phyloP scores from a whole-genome alignment of 257 asterid genomes.

The Ballota nigra region DNA sequence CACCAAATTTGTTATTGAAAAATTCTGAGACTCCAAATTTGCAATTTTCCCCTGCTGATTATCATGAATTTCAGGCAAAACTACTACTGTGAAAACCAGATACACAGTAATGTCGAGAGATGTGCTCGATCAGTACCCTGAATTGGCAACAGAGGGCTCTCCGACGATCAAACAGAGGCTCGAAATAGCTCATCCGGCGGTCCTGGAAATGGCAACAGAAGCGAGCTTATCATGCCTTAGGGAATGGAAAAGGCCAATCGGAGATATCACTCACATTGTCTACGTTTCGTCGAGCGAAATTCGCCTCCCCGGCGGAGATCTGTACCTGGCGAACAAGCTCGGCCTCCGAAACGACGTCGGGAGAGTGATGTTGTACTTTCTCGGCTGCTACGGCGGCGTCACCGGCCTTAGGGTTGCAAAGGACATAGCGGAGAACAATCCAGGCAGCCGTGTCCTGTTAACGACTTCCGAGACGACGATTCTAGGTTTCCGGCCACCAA shows the following conservation, averaged over 20 bases:
- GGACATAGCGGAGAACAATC: conserved; percentile 92
- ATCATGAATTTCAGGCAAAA: conserved; percentile 53
- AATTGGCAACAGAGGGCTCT: conserved; percentile 76
- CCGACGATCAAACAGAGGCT: conserved; percentile 84
- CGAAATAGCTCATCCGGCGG: conserved; percentile 80
- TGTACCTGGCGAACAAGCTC: conserved; percentile 66
- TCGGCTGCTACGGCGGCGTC: conserved; percentile 94
- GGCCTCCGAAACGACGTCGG: conserved; percentile 62
- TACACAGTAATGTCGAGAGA: conserved; percentile 86
- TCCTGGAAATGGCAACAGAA: conserved; percentile 68
- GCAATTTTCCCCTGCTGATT: too few relatives aligned
- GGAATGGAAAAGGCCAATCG: conserved; percentile 65
- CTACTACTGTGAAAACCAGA: conserved; percentile 85
- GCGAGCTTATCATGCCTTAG: conserved; percentile 69
- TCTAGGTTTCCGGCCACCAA: conserved; percentile 87
- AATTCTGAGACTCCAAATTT: too few relatives aligned
- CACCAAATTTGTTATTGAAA: too few relatives aligned
- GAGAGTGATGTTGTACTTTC: conserved; percentile 82
- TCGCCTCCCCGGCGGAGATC: conserved; percentile 96
- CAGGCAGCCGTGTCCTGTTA: conserved; percentile 77
- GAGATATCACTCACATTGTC: conserved; percentile 80
- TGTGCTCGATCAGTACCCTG: conserved; percentile 70
- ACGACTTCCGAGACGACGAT: conserved; percentile 88
- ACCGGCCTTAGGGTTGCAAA: conserved; percentile 91
- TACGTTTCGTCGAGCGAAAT: conserved; percentile 89